Evolutionary conservation across 2,329 filamentous ascomycete genomes (phyloP).

Genomic region (Amesomyces nigricolor): DNA sequence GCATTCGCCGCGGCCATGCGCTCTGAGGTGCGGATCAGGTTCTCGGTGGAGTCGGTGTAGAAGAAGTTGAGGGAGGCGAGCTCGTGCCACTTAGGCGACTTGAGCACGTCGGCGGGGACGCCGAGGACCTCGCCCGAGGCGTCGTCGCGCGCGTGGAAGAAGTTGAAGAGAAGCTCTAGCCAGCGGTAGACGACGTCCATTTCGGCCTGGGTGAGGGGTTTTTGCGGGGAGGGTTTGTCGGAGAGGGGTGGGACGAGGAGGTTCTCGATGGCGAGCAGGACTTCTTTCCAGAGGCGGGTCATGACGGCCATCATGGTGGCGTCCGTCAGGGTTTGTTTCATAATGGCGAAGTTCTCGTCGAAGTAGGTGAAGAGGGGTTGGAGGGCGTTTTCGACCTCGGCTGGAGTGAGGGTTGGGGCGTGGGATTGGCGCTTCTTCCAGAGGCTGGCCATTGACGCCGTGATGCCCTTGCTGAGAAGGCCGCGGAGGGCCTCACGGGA

Average conservation of each 20-base stretch:
- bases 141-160: slow-evolving; percentile 83
- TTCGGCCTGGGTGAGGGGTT: slow-evolving; percentile 77
- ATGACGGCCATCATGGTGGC: slow-evolving; percentile 98
- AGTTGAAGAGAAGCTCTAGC: slow-evolving; percentile 83
- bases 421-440: slow-evolving; percentile 57
- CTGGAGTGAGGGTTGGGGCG: slow-evolving; percentile 55
- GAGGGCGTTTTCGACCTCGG: slow-evolving; percentile 74
- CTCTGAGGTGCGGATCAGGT: slow-evolving; percentile 90
- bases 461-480: slow-evolving; percentile 63
- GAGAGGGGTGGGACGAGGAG: slow-evolving; percentile 89
- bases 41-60: slow-evolving; percentile 90
- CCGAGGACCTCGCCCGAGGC: slow-evolving; percentile 74
- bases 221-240: slow-evolving; percentile 86
- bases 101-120: slow-evolving; percentile 84
- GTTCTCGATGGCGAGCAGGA: slow-evolving; percentile 82
- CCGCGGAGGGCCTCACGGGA: slow-evolving; percentile 74
- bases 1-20: slow-evolving; percentile 87
- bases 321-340: slow-evolving; percentile 93
- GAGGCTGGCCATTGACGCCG: slow-evolving; percentile 67
- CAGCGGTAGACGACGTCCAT: slow-evolving; percentile 93
- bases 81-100: slow-evolving; percentile 97
- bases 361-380: slow-evolving; percentile 89
- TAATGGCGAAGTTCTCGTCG: slow-evolving; percentile 97
- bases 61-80: slow-evolving; percentile 96
- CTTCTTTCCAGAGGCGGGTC: slow-evolving; percentile 97